Evolutionary conservation across 2,329 filamentous ascomycete species (phyloP), one percentile per base, ranked within the genome.

Genomic region (Cladosporium sp.): DNA sequence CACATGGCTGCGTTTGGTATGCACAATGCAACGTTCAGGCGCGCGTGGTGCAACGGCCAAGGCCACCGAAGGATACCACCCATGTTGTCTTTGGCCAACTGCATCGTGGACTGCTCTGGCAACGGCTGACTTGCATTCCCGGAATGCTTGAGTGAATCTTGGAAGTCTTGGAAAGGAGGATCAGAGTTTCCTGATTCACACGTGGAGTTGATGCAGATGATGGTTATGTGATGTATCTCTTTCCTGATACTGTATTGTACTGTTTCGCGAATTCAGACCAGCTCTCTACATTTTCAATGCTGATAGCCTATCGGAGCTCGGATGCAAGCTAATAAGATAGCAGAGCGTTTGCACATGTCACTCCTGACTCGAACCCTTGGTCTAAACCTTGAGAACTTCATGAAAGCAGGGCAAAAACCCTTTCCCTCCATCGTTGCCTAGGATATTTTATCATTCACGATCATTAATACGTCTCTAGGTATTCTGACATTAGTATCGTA

Each of bases 121-220:
- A 59, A 59, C 57, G 57, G 57, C 30, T 32, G 54, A 36, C 34
- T 38, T 36, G 54, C 57, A 44, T 28, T 11, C 24, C 38, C 34
- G 36, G 57, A 59, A 59, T 59, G 57, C 57, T 59, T 59, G 57
- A 34, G 38, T 14, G 12, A 10, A 21, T 59, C 55, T 59, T 59
- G 55, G 55, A 59, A 26, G 21, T 15, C 34, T 36, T 57, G 30
- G 15, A 5, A 10, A 24, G 15, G 12, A 18, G 36, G 38, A 44
- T 10, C 18, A 44, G 38, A 44, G 38, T 44, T 44, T 44, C 18
- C 18, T 44, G 38, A 10, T n/a, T 44, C 38, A 10, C 18, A 15
- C 18, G 18, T 15, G 15, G 38, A 15, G 3, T 38, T 15, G 38
- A 1, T 41, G 5, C 36, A 18, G 15, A 41, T 5, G 6, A 4